Percentiles rank a stretch among this genome's conserved stretches.
Conservation (phyloP, 345 rosid species). For the Erysimum cheiranthoides region DNA sequence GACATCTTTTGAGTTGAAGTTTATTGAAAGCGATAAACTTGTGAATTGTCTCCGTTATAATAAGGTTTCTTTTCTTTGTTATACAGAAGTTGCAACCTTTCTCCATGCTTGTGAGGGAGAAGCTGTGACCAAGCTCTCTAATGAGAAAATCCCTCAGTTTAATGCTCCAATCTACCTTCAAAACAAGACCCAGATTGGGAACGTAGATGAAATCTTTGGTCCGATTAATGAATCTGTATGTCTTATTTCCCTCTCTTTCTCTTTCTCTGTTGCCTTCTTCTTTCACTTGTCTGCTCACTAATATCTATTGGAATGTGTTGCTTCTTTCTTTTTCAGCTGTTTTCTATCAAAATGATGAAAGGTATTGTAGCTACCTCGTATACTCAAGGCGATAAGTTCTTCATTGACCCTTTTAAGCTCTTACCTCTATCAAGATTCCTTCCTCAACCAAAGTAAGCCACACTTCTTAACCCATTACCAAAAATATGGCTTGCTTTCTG, state of each 20-base stretch:
- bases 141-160: conserved; percentile 81
- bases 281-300: background rate
- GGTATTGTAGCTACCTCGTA: conserved; percentile 92
- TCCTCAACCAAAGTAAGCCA: conserved; percentile 86
- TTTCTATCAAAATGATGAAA: conserved; percentile 92
- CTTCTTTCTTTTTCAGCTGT: conserved; percentile 54
- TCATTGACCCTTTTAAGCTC: conserved; percentile 77
- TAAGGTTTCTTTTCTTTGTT: conserved; percentile 64
- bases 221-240: conserved; percentile 93
- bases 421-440: conserved; percentile 88
- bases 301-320: conserved; percentile 5
- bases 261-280: conserved; percentile 47
- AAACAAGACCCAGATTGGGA: conserved; percentile 93
- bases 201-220: conserved; percentile 94
- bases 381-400: conserved; percentile 75
- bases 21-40: conserved; percentile 3
- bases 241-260: conserved; percentile 37
- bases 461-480: background rate
- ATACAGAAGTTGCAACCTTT: conserved; percentile 87
- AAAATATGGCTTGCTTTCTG: background rate
- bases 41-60: conserved; percentile 60
- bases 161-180: conserved; percentile 88
- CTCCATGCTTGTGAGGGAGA: conserved; percentile 96
- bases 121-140: conserved; percentile 82
- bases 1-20: background rate